Conservation (phyloP, 1,139 yeast species). For the Geotrichum phurueaensis region DNA sequence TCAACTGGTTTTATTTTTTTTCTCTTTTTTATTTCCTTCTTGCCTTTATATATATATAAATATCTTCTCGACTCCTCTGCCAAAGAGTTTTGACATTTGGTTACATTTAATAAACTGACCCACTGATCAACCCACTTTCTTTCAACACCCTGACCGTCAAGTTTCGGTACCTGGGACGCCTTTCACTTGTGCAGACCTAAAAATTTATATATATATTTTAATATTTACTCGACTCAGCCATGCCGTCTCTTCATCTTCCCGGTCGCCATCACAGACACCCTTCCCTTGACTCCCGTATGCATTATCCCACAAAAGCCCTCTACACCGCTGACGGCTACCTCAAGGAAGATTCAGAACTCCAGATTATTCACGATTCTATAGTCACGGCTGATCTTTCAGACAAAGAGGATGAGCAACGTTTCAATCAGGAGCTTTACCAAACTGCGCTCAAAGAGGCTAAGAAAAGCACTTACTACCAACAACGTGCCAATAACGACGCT, state of each 20-base stretch:
- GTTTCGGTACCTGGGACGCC: background rate
- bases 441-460: slow-evolving; percentile 9
- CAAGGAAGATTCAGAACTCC: slow-evolving; percentile 25
- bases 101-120: background rate
- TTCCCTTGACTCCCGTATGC: background rate
- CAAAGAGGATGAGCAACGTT: slow-evolving; percentile 12
- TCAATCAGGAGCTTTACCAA: slow-evolving; percentile 11
- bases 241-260: background rate
- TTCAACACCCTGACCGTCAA: background rate
- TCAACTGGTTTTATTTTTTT: background rate
- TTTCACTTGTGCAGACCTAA: background rate
- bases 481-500: slow-evolving; percentile 5
- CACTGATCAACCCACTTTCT: background rate
- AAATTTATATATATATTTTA: background rate
- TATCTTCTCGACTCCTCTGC: background rate
- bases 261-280: background rate
- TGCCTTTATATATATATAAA: background rate
- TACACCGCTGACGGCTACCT: slow-evolving; percentile 21
- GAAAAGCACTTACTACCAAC: slow-evolving; percentile 10
- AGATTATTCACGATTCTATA: slow-evolving; percentile 26
- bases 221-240: background rate
- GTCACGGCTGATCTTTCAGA: slow-evolving; percentile 17
- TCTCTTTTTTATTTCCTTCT: background rate
- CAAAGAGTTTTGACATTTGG: background rate
- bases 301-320: slow-evolving; percentile 1